Evolutionary conservation across 148 eudicot genomes (phyloP).

Genomic region (Beta vulgaris): DNA sequence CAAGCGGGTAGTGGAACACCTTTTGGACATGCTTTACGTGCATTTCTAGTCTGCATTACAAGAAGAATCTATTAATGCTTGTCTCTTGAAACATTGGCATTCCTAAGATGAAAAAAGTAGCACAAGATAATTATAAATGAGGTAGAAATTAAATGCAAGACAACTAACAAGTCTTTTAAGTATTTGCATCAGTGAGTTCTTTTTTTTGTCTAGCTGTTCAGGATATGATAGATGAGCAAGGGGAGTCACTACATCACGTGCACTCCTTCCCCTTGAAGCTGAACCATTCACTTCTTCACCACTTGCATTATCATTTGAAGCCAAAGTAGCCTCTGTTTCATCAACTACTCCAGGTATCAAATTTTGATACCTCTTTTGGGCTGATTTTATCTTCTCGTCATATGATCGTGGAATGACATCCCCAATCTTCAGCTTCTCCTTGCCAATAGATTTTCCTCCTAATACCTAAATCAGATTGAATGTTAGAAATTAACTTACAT

Average conservation of each 20-base stretch:
- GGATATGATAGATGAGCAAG: constrained; percentile 78
- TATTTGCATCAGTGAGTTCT: constrained; percentile 50
- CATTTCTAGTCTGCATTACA: constrained; percentile 71
- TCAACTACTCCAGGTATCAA: constrained; percentile 32
- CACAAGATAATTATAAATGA: neutral
- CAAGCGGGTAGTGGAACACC: constrained; percentile 77
- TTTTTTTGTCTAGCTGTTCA: constrained; percentile 88
- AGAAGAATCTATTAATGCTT: constrained; percentile 16
- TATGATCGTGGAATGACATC: constrained; percentile 68
- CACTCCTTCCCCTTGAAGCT: constrained; percentile 53
- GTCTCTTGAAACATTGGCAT: constrained; percentile 5
- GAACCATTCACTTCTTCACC: constrained; percentile 44
- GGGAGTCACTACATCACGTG: constrained; percentile 84
- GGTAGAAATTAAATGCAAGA: neutral
- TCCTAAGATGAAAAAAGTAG: neutral
- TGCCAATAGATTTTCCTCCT: constrained; percentile 61
- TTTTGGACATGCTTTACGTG: constrained; percentile 83
- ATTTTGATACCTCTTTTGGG: constrained; percentile 27
- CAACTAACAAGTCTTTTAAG: constrained; percentile 79
- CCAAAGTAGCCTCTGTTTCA: constrained; percentile 17
- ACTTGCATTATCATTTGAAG: constrained; percentile 37
- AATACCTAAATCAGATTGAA: constrained; percentile 44
- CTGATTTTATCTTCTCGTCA: constrained; percentile 49
- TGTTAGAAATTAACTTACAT: neutral
- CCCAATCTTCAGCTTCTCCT: constrained; percentile 63